These are phyloP conservation scores for Talaromyces verruculosus DNA, from an alignment of 2,329 filamentous ascomycete species.

Conservation along the genomic window DNA sequence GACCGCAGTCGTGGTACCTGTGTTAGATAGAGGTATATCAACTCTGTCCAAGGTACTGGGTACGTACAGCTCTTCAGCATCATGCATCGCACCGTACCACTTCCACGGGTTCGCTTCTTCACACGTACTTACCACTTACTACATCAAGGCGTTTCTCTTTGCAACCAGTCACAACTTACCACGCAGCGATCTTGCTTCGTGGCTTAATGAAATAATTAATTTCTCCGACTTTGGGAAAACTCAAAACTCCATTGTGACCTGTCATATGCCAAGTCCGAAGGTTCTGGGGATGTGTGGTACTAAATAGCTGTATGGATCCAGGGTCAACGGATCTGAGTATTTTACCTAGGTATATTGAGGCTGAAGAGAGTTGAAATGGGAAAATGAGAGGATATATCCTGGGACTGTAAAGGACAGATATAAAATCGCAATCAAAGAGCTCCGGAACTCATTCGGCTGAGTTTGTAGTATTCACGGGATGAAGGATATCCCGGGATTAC, in stretches of 20 bases:
- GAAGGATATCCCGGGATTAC: not conserved
- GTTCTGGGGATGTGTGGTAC: not conserved
- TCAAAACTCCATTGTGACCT: conserved; percentile 6
- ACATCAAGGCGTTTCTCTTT: not conserved
- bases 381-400: not conserved
- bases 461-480: not conserved
- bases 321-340: not conserved
- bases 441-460: not conserved
- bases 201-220: not conserved
- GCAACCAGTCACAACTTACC: not conserved
- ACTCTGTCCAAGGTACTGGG: not conserved
- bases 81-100: not conserved
- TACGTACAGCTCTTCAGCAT: not conserved
- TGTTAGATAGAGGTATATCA: not conserved
- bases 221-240: not conserved
- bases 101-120: not conserved
- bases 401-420: not conserved
- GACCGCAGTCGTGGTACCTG: not conserved
- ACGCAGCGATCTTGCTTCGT: not conserved
- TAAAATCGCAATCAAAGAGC: not conserved
- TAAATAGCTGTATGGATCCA: not conserved
- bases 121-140: not conserved
- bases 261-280: not conserved
- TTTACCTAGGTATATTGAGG: not conserved
- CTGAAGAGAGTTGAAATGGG: not conserved